These are phyloP conservation scores for Aspergillus panamensis DNA, from an alignment of 495 filamentous ascomycete genomes.

Conservation along the genomic window DNA sequence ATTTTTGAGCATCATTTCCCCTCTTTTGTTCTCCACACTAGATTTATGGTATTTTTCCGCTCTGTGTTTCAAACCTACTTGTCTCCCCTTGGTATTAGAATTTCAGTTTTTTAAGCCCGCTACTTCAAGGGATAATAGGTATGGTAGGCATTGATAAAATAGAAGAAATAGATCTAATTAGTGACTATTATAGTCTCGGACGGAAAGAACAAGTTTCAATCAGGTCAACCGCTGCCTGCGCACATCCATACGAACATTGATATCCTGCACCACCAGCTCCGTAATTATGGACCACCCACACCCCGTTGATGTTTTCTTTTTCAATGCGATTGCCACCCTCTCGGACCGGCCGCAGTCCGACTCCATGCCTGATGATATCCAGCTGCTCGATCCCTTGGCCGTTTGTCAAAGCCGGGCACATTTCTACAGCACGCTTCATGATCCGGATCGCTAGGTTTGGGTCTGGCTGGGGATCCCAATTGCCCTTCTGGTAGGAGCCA, in stretches of 20 bases:
- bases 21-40: no score
- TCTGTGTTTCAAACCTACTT: no score
- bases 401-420: conserved; percentile 57
- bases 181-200: not conserved
- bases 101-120: no score
- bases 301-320: conserved; percentile 57
- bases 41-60: no score
- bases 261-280: conserved; percentile 69
- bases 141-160: no score
- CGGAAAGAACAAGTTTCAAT: conserved; percentile 35
- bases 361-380: conserved; percentile 73
- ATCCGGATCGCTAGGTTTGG: conserved; percentile 71
- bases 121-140: no score
- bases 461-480: conserved; percentile 74
- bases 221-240: conserved; percentile 59
- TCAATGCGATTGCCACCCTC: conserved; percentile 69
- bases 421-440: conserved; percentile 69
- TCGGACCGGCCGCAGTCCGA: conserved; percentile 72
- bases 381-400: conserved; percentile 70
- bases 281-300: conserved; percentile 82
- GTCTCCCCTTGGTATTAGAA: no score
- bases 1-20: no score
- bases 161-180: no score
- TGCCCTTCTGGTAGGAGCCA: conserved; percentile 71
- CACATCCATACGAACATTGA: conserved; percentile 77